These are phyloP conservation scores for Alternaria tenuissima DNA, from an alignment of 2,329 filamentous ascomycete species.

Conservation along the genomic window DNA sequence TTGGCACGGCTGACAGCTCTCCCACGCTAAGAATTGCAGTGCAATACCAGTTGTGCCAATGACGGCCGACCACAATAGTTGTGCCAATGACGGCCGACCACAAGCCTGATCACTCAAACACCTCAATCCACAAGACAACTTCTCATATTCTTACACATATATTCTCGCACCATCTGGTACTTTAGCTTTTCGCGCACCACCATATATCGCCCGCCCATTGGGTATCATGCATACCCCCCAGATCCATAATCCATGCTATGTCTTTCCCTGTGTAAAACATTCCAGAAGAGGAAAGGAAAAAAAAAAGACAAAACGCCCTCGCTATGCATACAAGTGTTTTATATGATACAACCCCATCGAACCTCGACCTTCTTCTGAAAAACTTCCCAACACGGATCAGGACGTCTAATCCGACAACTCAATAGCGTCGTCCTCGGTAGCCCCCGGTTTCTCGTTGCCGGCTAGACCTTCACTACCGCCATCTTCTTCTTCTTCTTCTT, in stretches of 20 bases:
- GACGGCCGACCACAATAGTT: too few species aligned
- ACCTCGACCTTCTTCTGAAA: too few species aligned
- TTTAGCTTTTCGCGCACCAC: too few species aligned
- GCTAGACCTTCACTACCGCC: not conserved
- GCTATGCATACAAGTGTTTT: not conserved
- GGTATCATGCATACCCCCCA: not conserved
- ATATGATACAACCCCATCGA: not conserved
- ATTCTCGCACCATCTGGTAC: not conserved
- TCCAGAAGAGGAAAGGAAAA: not conserved
- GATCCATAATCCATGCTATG: not conserved
- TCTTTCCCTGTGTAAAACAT: not conserved
- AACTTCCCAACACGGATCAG: too few species aligned
- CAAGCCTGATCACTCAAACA: not conserved
- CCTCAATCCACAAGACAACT: not conserved
- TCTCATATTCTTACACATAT: not conserved
- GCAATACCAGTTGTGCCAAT: too few species aligned
- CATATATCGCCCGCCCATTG: not conserved
- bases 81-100: too few species aligned
- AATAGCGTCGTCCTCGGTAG: constrained; percentile 46
- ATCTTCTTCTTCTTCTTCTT: constrained; percentile 6
- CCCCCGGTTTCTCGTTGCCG: constrained; percentile 21
- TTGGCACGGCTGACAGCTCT: too few species aligned
- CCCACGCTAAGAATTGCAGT: not conserved
- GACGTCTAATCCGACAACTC: constrained; percentile 41
- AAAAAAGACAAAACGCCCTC: not conserved